Evolutionary conservation across 148 eudicot genomes (phyloP).

Genomic region (Amaranthus cruentus): DNA sequence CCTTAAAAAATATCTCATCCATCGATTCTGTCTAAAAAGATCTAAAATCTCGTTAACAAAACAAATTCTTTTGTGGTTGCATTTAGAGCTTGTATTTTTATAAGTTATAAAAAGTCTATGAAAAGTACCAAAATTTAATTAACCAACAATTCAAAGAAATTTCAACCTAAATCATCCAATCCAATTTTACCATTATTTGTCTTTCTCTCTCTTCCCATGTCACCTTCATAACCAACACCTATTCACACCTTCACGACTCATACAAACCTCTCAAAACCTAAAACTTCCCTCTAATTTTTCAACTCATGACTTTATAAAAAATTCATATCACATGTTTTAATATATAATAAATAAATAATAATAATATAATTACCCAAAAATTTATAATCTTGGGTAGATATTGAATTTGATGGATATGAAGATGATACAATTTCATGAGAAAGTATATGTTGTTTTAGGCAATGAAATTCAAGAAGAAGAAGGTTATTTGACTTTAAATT

Average conservation of each 20-base stretch:
- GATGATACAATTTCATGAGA: slow-evolving; percentile 32
- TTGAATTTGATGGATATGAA: neutral
- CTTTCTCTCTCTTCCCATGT: neutral
- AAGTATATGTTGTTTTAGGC: slow-evolving; percentile 65
- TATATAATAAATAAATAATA: neutral
- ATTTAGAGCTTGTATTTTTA: too few relatives aligned
- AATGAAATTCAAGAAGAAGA: slow-evolving; percentile 47
- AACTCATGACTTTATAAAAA: neutral
- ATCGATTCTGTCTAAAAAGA: too few relatives aligned
- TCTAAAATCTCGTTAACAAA: too few relatives aligned
- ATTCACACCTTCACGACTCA: neutral
- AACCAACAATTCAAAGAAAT: slow-evolving; percentile 11
- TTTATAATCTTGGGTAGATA: too few relatives aligned
- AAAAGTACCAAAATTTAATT: neutral
- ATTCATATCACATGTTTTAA: neutral
- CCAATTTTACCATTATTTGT: neutral
- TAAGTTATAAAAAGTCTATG: neutral
- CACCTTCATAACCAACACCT: neutral
- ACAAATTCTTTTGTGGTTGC: too few relatives aligned
- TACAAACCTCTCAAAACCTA: neutral
- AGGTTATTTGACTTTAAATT: slow-evolving; percentile 54
- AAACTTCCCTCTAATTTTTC: neutral
- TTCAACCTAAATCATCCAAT: slow-evolving; percentile 6
- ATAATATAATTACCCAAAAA: neutral
- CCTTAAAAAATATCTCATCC: too few relatives aligned